Conservation (phyloP, 2,329 filamentous ascomycete genomes). For the Thelonectria rubi region DNA sequence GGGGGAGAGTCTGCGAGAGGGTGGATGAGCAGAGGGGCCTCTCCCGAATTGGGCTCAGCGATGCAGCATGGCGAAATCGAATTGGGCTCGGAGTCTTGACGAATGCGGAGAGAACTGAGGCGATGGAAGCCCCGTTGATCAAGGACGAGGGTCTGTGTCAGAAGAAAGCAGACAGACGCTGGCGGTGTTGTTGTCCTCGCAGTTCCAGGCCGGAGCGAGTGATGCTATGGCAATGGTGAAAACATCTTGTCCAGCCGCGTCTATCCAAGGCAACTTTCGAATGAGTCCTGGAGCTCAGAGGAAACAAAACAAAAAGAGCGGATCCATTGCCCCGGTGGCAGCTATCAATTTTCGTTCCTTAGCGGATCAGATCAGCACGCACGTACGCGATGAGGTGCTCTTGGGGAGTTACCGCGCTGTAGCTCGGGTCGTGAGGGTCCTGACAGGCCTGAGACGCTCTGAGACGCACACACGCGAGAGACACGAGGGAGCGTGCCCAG, state of each 20-base stretch:
- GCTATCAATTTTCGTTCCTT: constrained; percentile 14
- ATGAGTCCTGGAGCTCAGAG: background rate
- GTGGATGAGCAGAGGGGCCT: constrained; percentile 25
- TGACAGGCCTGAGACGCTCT: constrained; percentile 8
- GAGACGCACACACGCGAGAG: background rate
- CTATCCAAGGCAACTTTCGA: constrained; percentile 10
- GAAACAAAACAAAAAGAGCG: constrained; percentile 29
- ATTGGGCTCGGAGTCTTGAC: constrained; percentile 33
- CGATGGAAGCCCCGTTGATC: constrained; percentile 2
- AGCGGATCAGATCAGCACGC: constrained; percentile 22
- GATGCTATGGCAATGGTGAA: constrained; percentile 6
- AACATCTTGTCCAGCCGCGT: constrained; percentile 5
- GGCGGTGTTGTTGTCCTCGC: constrained; percentile 8
- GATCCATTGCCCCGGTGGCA: constrained; percentile 19
- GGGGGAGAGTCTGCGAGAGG: constrained; percentile 19
- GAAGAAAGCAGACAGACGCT: constrained; percentile 8
- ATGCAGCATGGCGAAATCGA: constrained; percentile 35
- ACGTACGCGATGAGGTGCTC: constrained; percentile 13
- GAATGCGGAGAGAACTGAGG: constrained; percentile 38
- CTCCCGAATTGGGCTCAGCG: constrained; percentile 27
- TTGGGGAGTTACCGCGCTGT: constrained; percentile 3
- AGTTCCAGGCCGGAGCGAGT: constrained; percentile 3
- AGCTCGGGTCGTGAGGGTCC: constrained; percentile 1
- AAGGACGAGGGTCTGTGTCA: constrained; percentile 17
- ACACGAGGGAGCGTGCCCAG: constrained; percentile 10